These are phyloP conservation scores for Gomphus bonarii DNA, from an alignment of 1,284 basidiomycete genomes.

Conservation along the genomic window DNA sequence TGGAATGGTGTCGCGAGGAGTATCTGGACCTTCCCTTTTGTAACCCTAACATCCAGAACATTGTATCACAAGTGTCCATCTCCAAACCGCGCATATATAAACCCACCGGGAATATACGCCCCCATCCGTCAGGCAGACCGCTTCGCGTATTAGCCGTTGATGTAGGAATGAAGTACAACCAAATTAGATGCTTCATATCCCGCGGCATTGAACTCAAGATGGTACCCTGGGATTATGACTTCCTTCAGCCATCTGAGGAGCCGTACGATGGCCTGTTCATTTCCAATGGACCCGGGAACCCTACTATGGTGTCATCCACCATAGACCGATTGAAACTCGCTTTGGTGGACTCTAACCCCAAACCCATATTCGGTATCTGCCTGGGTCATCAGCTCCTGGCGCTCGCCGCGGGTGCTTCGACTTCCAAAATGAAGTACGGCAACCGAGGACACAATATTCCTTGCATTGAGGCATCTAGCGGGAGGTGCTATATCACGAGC, in stretches of 20 bases:
- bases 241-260: slow-evolving; percentile 76
- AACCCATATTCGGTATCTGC: slow-evolving; percentile 98
- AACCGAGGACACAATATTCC: slow-evolving; percentile 99
- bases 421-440: slow-evolving; percentile 99
- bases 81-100: slow-evolving; percentile 62
- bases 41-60: slow-evolving; percentile 86
- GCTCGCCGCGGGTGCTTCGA: slow-evolving; percentile 87
- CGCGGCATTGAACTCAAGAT: slow-evolving; percentile 96
- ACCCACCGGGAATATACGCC: slow-evolving; percentile 39
- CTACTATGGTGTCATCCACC: slow-evolving; percentile 73
- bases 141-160: slow-evolving; percentile 88
- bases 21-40: slow-evolving; percentile 77
- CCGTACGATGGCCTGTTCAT: slow-evolving; percentile 92
- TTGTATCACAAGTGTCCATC: slow-evolving; percentile 86
- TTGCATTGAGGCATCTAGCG: slow-evolving; percentile 89
- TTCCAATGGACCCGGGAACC: slow-evolving; percentile 98
- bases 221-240: slow-evolving; percentile 96
- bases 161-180: slow-evolving; percentile 99
- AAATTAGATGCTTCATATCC: slow-evolving; percentile 92
- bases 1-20: slow-evolving; percentile 65
- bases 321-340: slow-evolving; percentile 65
- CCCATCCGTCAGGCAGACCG: slow-evolving; percentile 72
- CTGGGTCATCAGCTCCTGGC: slow-evolving; percentile 96
- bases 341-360: slow-evolving; percentile 55
- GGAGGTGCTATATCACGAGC: slow-evolving; percentile 97